Percentiles rank a stretch among this genome's conserved stretches.
These are phyloP conservation scores for Galeopsis tetrahit DNA, from an alignment of 257 asterid species.

Conservation along the genomic window DNA sequence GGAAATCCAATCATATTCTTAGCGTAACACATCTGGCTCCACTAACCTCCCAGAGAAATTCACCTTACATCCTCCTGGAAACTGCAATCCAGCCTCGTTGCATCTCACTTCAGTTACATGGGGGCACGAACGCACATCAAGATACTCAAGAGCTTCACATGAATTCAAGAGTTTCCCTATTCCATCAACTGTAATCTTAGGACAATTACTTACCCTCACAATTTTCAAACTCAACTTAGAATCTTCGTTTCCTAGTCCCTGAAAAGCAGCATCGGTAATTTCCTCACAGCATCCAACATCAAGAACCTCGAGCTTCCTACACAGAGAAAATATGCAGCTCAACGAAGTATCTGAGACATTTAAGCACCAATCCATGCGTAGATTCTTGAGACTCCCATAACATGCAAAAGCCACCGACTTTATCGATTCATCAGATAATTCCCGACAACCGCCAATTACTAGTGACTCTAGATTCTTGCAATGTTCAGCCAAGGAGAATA, in stretches of 20 bases:
- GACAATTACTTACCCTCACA: conserved; percentile 79
- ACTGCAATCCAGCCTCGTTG: conserved; percentile 72
- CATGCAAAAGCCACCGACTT: conserved; percentile 69
- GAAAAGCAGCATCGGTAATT: conserved; percentile 80
- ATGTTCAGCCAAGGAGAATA: conserved; percentile 58
- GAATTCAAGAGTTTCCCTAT: conserved; percentile 61
- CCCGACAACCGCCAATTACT: conserved; percentile 83
- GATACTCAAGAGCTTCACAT: conserved; percentile 70
- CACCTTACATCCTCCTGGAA: conserved; percentile 73
- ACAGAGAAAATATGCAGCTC: conserved; percentile 53
- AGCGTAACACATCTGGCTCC: conserved; percentile 72
- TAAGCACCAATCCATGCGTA: conserved; percentile 97
- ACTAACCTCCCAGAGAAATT: conserved; percentile 75
- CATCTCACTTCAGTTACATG: conserved; percentile 65
- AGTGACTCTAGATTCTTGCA: conserved; percentile 76
- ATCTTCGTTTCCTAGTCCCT: conserved; percentile 54
- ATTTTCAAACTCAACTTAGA: conserved; percentile 56
- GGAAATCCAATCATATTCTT: conserved; percentile 30
- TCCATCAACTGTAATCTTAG: conserved; percentile 76
- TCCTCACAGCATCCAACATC: conserved; percentile 94
- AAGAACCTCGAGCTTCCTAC: conserved; percentile 83
- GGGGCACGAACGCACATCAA: conserved; percentile 90
- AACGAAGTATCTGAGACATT: conserved; percentile 68
- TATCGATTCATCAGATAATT: conserved; percentile 67
- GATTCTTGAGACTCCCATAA: conserved; percentile 59